phyloP scores from a whole-genome alignment of 2,329 filamentous ascomycete species.

The Penicillium oxalicum region DNA sequence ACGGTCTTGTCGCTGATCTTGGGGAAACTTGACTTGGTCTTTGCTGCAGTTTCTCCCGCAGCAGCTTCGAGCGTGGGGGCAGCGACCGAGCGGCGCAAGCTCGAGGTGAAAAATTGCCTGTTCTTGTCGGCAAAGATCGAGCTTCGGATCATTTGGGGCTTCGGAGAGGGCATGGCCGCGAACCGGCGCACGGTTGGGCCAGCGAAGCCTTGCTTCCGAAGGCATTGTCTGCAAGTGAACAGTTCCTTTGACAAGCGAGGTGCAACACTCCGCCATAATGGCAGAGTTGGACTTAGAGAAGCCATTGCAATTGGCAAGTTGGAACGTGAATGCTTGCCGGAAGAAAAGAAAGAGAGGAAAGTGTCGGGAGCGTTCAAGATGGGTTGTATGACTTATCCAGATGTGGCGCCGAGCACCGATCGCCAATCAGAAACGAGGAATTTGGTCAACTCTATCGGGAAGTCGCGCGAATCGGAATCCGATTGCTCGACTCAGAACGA shows the following conservation, averaged over 20 bases:
- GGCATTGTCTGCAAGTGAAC: constrained; percentile 40
- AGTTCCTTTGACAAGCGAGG: constrained; percentile 35
- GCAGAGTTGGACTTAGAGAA: constrained; percentile 26
- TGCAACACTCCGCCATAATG: constrained; percentile 30
- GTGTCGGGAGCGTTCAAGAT: no score
- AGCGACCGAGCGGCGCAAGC: constrained; percentile 18
- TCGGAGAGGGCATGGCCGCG: constrained; percentile 23
- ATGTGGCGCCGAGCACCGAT: constrained; percentile 5
- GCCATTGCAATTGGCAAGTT: constrained; percentile 26
- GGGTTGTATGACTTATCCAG: no score
- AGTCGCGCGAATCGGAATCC: no score
- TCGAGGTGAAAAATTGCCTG: constrained; percentile 26
- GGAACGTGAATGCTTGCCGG: constrained; percentile 5
- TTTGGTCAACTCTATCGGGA: constrained; percentile 10
- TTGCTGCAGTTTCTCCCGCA: constrained; percentile 19
- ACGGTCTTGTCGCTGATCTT: constrained; percentile 68
- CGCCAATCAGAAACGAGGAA: constrained; percentile 18
- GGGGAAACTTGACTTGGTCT: constrained; percentile 43
- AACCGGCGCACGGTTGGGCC: constrained; percentile 29
- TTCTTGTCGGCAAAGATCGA: constrained; percentile 19
- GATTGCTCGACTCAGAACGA: no score
- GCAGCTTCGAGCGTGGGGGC: constrained; percentile 17
- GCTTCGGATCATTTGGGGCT: constrained; percentile 23
- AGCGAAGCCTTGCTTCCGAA: constrained; percentile 28
- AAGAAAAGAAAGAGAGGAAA: constrained; percentile 8